These are phyloP conservation scores for Syzygium syzygioides DNA, from an alignment of 441 rosid species.

Conservation along the genomic window DNA sequence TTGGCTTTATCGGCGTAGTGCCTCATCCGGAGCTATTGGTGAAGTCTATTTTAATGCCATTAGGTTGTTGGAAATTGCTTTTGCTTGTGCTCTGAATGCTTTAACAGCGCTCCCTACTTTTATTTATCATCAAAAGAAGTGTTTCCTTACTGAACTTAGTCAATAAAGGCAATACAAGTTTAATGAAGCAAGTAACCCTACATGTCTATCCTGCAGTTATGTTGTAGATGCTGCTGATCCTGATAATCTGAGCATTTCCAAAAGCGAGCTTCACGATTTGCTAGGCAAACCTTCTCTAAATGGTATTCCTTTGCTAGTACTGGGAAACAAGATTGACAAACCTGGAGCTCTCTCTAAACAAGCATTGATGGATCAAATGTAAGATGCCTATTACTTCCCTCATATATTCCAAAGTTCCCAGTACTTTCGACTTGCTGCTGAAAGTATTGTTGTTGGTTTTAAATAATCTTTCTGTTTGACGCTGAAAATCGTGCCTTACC, in stretches of 20 bases:
- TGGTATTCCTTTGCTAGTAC: conserved; percentile 64
- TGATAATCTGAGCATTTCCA: conserved; percentile 56
- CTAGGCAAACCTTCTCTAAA: conserved; percentile 55
- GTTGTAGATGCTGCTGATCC: conserved; percentile 77
- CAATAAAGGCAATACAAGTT: neutral
- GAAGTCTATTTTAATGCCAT: neutral
- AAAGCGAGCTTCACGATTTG: conserved; percentile 65
- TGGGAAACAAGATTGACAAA: conserved; percentile 72
- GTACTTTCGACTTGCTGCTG: neutral
- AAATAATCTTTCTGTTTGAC: neutral
- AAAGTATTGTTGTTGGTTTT: neutral
- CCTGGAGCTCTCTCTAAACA: conserved; percentile 59
- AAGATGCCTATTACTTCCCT: conserved; percentile 10
- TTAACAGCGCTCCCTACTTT: neutral
- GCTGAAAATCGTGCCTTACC: neutral
- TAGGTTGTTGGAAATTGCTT: neutral
- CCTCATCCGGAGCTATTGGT: neutral
- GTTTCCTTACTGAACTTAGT: neutral
- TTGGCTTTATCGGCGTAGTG: neutral
- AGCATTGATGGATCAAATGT: conserved; percentile 61
- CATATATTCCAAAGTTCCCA: neutral
- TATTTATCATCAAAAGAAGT: neutral
- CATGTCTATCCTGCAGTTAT: conserved; percentile 30
- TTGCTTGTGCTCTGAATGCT: neutral
- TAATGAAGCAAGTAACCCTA: neutral